These are phyloP conservation scores for Lactarius evosmus DNA, from an alignment of 768 basidiomycete genomes.

Conservation along the genomic window DNA sequence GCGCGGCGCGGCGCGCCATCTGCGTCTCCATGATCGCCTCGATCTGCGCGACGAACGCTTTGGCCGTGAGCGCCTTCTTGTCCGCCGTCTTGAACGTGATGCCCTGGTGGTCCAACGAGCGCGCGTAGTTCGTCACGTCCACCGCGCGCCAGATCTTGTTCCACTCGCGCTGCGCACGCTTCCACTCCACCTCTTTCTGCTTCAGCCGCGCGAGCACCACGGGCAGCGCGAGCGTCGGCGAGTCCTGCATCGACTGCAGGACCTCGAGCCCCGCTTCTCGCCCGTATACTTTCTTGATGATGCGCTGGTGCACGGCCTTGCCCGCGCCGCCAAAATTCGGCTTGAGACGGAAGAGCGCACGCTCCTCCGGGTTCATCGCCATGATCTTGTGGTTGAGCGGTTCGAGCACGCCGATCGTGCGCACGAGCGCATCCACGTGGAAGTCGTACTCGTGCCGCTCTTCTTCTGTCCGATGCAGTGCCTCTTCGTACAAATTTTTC, in stretches of 20 bases:
- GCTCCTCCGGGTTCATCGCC: slow-evolving; percentile 74
- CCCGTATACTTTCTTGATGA: slow-evolving; percentile 97
- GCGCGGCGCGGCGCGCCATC: slow-evolving; percentile 65
- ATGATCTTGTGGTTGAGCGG: slow-evolving; percentile 87
- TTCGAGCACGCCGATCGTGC: slow-evolving; percentile 88
- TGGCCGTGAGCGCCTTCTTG: slow-evolving; percentile 76
- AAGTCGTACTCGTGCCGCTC: slow-evolving; percentile 99
- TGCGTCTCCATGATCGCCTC: slow-evolving; percentile 83
- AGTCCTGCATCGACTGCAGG: slow-evolving; percentile 87
- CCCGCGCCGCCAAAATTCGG: slow-evolving; percentile 79
- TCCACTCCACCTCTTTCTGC: slow-evolving; percentile 99
- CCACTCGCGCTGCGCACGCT: slow-evolving; percentile 95
- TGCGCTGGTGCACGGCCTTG: slow-evolving; percentile 88
- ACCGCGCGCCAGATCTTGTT: slow-evolving; percentile 98
- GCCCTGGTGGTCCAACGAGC: slow-evolving; percentile 90
- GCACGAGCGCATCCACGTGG: slow-evolving; percentile 91
- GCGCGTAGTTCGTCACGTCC: slow-evolving; percentile 89
- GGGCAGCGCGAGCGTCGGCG: slow-evolving; percentile 82
- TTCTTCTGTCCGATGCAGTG: slow-evolving; percentile 92
- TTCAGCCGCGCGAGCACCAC: slow-evolving; percentile 86
- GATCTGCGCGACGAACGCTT: slow-evolving; percentile 78
- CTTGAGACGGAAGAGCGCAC: slow-evolving; percentile 78
- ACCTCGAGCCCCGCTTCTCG: slow-evolving; percentile 80
- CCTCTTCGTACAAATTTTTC: slow-evolving; percentile 97
- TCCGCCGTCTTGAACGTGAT: slow-evolving; percentile 87